Percentiles rank a stretch among this genome's conserved stretches.
These are phyloP conservation scores for Podila epicladia DNA, from an alignment of 192 early-diverging fungal species.

Conservation along the genomic window DNA sequence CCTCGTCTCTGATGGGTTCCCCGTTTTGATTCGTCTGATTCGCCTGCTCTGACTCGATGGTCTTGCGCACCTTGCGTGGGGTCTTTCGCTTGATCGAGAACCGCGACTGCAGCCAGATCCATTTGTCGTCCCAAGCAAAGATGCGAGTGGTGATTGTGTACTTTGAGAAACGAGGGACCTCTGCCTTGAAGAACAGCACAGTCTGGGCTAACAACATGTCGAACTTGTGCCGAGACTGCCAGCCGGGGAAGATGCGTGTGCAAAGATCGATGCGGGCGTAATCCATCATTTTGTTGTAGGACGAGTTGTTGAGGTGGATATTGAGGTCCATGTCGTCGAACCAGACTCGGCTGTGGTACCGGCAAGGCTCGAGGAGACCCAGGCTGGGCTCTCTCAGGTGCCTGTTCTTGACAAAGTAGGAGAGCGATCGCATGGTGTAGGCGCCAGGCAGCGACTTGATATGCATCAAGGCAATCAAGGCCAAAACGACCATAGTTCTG, in stretches of 20 bases:
- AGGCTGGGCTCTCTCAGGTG: slow-evolving; percentile 21
- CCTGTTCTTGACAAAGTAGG: slow-evolving; percentile 30
- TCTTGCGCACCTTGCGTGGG: slow-evolving; percentile 11
- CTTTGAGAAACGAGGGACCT: slow-evolving; percentile 56
- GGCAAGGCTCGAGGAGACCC: slow-evolving; percentile 48
- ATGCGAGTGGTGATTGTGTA: slow-evolving; percentile 59
- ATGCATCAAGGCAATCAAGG: slow-evolving; percentile 41
- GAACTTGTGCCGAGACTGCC: slow-evolving; percentile 32
- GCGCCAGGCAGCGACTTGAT: slow-evolving; percentile 54
- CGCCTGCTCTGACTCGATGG: slow-evolving; percentile 1
- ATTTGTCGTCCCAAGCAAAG: slow-evolving; percentile 64
- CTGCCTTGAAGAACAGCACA: slow-evolving; percentile 57
- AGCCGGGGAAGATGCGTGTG: slow-evolving; percentile 37
- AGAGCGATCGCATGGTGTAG: slow-evolving; percentile 56
- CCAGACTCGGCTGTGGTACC: slow-evolving; percentile 54
- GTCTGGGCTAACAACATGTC: slow-evolving; percentile 49
- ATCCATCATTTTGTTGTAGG: slow-evolving; percentile 65
- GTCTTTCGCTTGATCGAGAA: slow-evolving; percentile 47
- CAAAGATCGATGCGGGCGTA: slow-evolving; percentile 55
- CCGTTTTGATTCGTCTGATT: not conserved
- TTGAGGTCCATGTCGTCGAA: slow-evolving; percentile 64
- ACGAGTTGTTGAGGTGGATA: slow-evolving; percentile 59
- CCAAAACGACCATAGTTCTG: slow-evolving; percentile 20
- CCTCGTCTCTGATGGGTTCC: slow-evolving; percentile 21
- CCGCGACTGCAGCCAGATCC: slow-evolving; percentile 58